Evolutionary conservation across 495 filamentous ascomycete genomes (phyloP), one percentile per base, ranked within the genome.

Genomic region (Astrocystis sublimbata): DNA sequence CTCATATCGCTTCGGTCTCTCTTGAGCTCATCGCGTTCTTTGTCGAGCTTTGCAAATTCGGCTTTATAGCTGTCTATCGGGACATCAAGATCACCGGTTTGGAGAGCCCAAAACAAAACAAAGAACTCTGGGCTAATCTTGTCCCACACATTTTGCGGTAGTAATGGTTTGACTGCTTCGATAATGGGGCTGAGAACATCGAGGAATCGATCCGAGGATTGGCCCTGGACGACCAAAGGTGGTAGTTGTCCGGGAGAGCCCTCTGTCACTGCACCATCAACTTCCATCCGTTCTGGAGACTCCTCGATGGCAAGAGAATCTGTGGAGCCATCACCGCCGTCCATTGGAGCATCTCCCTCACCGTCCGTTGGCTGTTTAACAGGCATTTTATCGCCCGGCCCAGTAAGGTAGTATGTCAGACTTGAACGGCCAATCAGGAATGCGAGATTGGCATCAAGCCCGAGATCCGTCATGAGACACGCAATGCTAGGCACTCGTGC

Each of bases 21-120:
- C 65, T 81, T 85, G 46, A 93, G 78, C 4, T 81, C 74, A 49
- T 81, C 75, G 6, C 89, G 77, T 66, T 84, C 82, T 47, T 83
- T 84, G 58, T 85, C 82, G 42, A 89, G 76, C 6, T 85, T 80
- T 6, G 80, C 81, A 31, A 82, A 84, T 64, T 96, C 93, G 12
- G 83, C 79, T 9, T 87, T 78, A 71, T 98, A 98, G 53, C 85
- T 89, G 43, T 84, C 81, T 55, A 84, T 81, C 1, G 90, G 89
- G 41, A 90, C 83, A 38, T 85, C 80, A 31, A 99, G 78, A 71
- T 98, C 94, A 24, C 88, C 85, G 13, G 92, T 83, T 23, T 90
- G 85, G 15, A 96, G 81, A 49, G 92, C 88, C 96, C 96, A 99
- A 79, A 99, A 99, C 3, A 90, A 90, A 30, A 91, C 86, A 70